These are phyloP conservation scores for Auricularia cornea DNA, from an alignment of 768 basidiomycete species.

Conservation along the genomic window DNA sequence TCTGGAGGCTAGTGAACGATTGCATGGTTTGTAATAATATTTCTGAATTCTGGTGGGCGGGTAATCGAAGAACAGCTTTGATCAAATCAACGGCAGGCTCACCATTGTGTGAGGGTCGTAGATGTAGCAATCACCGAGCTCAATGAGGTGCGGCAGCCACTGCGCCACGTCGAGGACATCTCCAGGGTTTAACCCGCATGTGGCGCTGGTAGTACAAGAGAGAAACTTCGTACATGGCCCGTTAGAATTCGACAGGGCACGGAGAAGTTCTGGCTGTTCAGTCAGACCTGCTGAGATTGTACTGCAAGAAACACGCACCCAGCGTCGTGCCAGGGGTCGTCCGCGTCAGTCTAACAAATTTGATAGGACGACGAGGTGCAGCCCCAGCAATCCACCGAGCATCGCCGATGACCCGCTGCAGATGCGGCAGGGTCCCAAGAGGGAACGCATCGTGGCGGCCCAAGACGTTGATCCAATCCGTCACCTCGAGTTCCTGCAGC, in stretches of 20 bases:
- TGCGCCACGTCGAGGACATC: background rate
- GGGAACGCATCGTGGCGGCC: background rate
- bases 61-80: too few species aligned
- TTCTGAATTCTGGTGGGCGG: too few species aligned
- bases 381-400: background rate
- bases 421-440: background rate
- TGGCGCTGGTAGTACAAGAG: background rate
- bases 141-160: background rate
- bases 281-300: background rate
- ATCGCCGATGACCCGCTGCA: background rate
- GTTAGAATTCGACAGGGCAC: background rate
- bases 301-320: background rate
- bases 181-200: background rate
- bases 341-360: background rate
- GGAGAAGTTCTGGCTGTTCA: background rate
- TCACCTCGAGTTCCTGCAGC: background rate
- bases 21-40: background rate
- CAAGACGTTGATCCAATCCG: background rate
- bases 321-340: background rate
- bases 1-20: background rate
- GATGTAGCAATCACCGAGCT: background rate
- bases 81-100: background rate
- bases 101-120: background rate
- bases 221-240: background rate
- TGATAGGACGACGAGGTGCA: background rate